These are phyloP conservation scores for Favolaschia claudopus DNA, from an alignment of 768 basidiomycete genomes.

Conservation along the genomic window DNA sequence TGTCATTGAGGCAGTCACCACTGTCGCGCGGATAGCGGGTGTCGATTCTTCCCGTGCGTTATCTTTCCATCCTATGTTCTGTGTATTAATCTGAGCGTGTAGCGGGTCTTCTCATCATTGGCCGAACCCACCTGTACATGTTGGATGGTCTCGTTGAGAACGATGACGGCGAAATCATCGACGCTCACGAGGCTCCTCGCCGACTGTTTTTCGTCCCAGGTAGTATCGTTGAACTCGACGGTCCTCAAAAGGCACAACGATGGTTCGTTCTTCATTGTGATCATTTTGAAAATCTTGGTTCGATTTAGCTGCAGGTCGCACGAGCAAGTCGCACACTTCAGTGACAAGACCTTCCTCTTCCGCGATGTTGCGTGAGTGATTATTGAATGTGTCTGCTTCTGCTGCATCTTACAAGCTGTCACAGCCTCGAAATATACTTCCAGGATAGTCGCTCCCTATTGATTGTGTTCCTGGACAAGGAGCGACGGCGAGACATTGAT, in stretches of 20 bases:
- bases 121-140: conserved; percentile 86
- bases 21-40: conserved; percentile 87
- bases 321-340: conserved; percentile 77
- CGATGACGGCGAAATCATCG: conserved; percentile 88
- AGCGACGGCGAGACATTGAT: conserved; percentile 67
- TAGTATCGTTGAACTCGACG: conserved; percentile 80
- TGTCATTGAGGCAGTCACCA: conserved; percentile 85
- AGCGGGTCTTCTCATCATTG: conserved; percentile 91
- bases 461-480: conserved; percentile 78
- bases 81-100: background rate
- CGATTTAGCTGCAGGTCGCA: conserved; percentile 63
- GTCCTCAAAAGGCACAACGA: conserved; percentile 80
- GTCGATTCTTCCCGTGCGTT: conserved; percentile 90
- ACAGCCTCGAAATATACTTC: conserved; percentile 90
- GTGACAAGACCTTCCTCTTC: conserved; percentile 87
- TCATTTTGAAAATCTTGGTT: conserved; percentile 6
- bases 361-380: conserved; percentile 85
- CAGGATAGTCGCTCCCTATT: conserved; percentile 89
- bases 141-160: conserved; percentile 89
- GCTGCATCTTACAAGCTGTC: background rate
- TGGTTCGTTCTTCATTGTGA: conserved; percentile 62
- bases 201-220: conserved; percentile 86
- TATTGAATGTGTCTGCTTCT: background rate
- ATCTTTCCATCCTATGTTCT: background rate
- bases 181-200: conserved; percentile 84